phyloP scores from a whole-genome alignment of 2,329 filamentous ascomycete genomes.

The Blastomyces gilchristii region DNA sequence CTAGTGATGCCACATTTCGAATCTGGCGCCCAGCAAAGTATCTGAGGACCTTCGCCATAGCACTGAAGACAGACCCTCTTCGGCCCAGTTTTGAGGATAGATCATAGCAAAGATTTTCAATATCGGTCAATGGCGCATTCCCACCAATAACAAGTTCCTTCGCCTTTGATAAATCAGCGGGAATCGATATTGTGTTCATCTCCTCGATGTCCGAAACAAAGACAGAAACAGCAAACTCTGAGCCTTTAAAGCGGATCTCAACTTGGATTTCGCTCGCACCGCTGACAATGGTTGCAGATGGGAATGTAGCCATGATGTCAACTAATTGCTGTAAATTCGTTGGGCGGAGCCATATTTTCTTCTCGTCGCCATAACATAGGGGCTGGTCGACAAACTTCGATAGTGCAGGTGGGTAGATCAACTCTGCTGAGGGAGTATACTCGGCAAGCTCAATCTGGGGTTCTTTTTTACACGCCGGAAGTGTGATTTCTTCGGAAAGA shows the following conservation, averaged over 20 bases:
- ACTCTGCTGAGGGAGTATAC: constrained; percentile 74
- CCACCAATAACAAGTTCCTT: constrained; percentile 64
- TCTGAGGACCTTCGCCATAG: constrained; percentile 72
- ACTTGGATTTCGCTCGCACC: constrained; percentile 88
- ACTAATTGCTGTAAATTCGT: constrained; percentile 68
- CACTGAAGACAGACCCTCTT: constrained; percentile 60
- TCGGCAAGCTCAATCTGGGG: constrained; percentile 78
- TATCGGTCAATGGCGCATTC: constrained; percentile 71
- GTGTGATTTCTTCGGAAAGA: constrained; percentile 2
- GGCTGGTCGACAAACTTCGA: constrained; percentile 67
- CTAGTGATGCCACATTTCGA: constrained; percentile 76
- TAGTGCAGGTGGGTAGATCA: constrained; percentile 75
- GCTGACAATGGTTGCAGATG: constrained; percentile 75
- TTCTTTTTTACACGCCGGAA: constrained; percentile 42
- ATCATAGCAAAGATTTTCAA: constrained; percentile 64
- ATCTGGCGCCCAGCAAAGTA: constrained; percentile 89
- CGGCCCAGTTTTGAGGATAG: constrained; percentile 62
- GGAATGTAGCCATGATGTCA: constrained; percentile 69
- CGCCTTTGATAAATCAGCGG: constrained; percentile 43
- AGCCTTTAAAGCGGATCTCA: constrained; percentile 83
- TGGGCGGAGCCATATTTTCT: constrained; percentile 74
- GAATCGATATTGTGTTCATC: constrained; percentile 60
- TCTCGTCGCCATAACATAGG: constrained; percentile 74
- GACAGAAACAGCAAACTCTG: constrained; percentile 71
- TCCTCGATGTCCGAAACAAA: constrained; percentile 80